These are phyloP conservation scores for Ogataea trehaloabstinens DNA, from an alignment of 805 yeast genomes.

Conservation along the genomic window DNA sequence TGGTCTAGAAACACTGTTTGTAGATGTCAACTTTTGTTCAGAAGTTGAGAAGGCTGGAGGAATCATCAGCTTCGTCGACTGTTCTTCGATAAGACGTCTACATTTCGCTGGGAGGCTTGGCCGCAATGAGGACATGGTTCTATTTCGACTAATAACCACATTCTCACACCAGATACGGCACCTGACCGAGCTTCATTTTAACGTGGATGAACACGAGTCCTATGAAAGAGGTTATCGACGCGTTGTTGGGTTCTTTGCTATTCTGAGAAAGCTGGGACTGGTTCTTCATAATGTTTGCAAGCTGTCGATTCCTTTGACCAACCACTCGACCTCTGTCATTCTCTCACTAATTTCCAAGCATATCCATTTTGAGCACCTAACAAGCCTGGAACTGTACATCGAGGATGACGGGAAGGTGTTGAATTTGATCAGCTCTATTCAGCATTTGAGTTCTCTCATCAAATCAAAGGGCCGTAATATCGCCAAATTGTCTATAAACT, in stretches of 20 bases:
- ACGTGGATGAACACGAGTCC: slow-evolving; percentile 20
- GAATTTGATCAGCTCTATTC: slow-evolving; percentile 28
- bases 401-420: slow-evolving; percentile 31
- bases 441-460: slow-evolving; percentile 24
- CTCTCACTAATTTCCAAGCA: slow-evolving; percentile 28
- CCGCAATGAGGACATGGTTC: slow-evolving; percentile 33
- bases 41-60: slow-evolving; percentile 25
- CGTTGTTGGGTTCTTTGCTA: slow-evolving; percentile 34
- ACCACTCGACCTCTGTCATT: slow-evolving; percentile 31
- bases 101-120: slow-evolving; percentile 29
- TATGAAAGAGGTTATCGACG: slow-evolving; percentile 31
- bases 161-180: slow-evolving; percentile 25
- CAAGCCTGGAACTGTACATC: slow-evolving; percentile 24
- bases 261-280: slow-evolving; percentile 30
- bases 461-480: slow-evolving; percentile 25
- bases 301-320: slow-evolving; percentile 30
- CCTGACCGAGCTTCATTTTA: slow-evolving; percentile 26
- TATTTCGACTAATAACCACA: slow-evolving; percentile 28
- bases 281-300: slow-evolving; percentile 24
- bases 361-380: slow-evolving; percentile 30
- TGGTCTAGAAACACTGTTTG: slow-evolving; percentile 19
- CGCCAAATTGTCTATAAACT: slow-evolving; percentile 23
- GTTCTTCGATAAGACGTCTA: slow-evolving; percentile 16
- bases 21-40: slow-evolving; percentile 30
- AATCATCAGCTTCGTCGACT: slow-evolving; percentile 23